Percentiles rank a stretch among this genome's conserved stretches.
Evolutionary conservation across 257 asterid species (phyloP).

Genomic region (Haberlea rhodopensis): DNA sequence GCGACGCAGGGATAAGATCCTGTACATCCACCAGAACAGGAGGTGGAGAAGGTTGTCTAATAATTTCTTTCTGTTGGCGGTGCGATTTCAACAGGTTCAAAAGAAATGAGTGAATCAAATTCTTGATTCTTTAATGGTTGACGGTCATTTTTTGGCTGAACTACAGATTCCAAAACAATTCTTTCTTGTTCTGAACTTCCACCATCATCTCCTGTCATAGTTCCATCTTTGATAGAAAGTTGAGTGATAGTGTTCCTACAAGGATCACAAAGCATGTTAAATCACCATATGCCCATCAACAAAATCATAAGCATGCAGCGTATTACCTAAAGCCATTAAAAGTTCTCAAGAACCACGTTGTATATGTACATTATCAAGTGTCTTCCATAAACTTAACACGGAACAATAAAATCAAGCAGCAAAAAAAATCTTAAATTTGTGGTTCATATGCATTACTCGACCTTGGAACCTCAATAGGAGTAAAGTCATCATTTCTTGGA

Average conservation of each 20-base stretch:
- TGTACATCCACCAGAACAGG: slow-evolving; percentile 83
- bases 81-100: slow-evolving; percentile 58
- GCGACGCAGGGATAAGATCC: slow-evolving; percentile 58
- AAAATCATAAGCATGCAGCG: slow-evolving; percentile 21
- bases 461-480: slow-evolving; percentile 63
- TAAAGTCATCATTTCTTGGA: slow-evolving; percentile 71
- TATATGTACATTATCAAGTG: slow-evolving; percentile 1
- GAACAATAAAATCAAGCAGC: slow-evolving; percentile 9
- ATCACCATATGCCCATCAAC: slow-evolving; percentile 12
- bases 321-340: slow-evolving; percentile 1
- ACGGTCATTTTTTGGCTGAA: slow-evolving; percentile 40
- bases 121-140: slow-evolving; percentile 44
- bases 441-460: slow-evolving; percentile 28
- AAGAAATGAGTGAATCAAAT: slow-evolving; percentile 69
- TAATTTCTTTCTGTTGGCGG: slow-evolving; percentile 46
- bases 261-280: slow-evolving; percentile 27
- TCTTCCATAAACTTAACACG: slow-evolving; percentile 4
- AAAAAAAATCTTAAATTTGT: slow-evolving; percentile 5
- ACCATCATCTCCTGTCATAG: slow-evolving; percentile 36
- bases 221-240: slow-evolving; percentile 50
- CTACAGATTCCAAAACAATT: slow-evolving; percentile 39
- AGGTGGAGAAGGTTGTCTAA: slow-evolving; percentile 82
- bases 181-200: slow-evolving; percentile 45
- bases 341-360: slow-evolving; percentile 12
- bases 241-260: slow-evolving; percentile 42